These are phyloP conservation scores for Tagetes patula DNA, from an alignment of 129 eudicot genomes.

Conservation along the genomic window DNA sequence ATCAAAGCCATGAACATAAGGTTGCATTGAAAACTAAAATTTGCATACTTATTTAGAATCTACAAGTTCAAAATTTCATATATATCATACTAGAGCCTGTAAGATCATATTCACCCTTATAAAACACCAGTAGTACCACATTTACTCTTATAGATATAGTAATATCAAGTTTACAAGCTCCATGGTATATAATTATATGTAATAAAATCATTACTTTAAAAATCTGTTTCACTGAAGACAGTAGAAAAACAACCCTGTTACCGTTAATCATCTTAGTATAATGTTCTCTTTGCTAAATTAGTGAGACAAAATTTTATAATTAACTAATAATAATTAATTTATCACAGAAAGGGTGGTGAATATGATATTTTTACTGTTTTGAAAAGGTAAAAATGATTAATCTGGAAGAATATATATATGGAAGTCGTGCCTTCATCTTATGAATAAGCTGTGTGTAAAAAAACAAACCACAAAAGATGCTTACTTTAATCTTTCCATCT, in stretches of 20 bases:
- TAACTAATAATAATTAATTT: background rate
- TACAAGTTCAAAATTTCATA: background rate
- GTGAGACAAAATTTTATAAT: background rate
- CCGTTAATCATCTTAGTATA: background rate
- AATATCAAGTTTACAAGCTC: too few species aligned
- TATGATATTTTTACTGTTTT: background rate
- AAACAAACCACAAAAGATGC: conserved; percentile 4
- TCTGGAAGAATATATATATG: background rate
- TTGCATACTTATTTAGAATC: too few species aligned
- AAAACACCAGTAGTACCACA: background rate
- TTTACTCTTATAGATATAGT: too few species aligned
- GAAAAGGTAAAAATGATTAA: background rate
- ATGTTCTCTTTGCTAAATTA: background rate
- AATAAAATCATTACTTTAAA: background rate
- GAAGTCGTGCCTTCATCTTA: background rate
- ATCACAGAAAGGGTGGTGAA: background rate
- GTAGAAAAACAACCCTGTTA: background rate
- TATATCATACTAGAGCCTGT: background rate
- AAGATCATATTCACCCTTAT: background rate
- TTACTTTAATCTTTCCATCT: conserved; percentile 93
- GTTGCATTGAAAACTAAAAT: background rate
- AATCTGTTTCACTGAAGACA: background rate
- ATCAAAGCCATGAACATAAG: too few species aligned
- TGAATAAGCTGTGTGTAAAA: background rate
- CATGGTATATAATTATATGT: background rate